Base-by-base conservation (phyloP, 2,329 filamentous ascomycete genomes). In the Sordariomycetes sp. region DNA sequence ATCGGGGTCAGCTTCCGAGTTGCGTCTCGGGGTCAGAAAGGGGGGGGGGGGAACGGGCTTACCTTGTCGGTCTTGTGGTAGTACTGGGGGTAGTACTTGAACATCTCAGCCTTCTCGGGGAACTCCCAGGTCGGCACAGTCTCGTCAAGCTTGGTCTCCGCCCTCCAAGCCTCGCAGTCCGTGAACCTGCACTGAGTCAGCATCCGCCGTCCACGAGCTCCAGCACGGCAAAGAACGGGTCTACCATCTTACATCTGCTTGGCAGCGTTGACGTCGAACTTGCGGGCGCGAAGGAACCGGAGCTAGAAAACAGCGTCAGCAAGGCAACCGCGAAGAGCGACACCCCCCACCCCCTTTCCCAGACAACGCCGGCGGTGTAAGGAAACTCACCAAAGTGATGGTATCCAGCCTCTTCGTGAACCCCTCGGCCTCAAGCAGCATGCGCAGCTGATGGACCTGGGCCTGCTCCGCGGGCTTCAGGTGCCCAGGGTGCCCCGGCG, bases 41-140 rank as follows among this genome's bases (percentile, higher is more conserved):
- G 51, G 22, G 34, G 32, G 10, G 25, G 55, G n/a, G 35, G 17
- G 48, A 53, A 32, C 20, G 53, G n/a, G 42, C 56, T 58, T 70
- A 86, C 84, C 75, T 90, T 90, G 74, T 94, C 89, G 13, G 85
- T 92, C 78, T 96, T 96, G 82, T 99, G 94, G 77, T 99, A 99
- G 78, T 94, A 99, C 75, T 99, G 94, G 53, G 90, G 90, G 75
- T 99, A 99, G 79, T 88, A 96, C 73, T 92, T 77, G 72, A 89
- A 89, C 59, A 99, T 81, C 68, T 92, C 71, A 57, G 81, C 66
- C 73, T 92, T 94, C 80, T 96, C 91, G 62, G 79, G 79, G 76
- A 96, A 96, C 60, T 94, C 84, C 78, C 95, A 96, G 64, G 76
- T 86, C 61, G 82, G 83, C 57, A 92, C 82, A 42, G 89, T 80